Evolutionary conservation across 371 early-diverging fungal genomes (phyloP).

Genomic region (Mucor piriformis): DNA sequence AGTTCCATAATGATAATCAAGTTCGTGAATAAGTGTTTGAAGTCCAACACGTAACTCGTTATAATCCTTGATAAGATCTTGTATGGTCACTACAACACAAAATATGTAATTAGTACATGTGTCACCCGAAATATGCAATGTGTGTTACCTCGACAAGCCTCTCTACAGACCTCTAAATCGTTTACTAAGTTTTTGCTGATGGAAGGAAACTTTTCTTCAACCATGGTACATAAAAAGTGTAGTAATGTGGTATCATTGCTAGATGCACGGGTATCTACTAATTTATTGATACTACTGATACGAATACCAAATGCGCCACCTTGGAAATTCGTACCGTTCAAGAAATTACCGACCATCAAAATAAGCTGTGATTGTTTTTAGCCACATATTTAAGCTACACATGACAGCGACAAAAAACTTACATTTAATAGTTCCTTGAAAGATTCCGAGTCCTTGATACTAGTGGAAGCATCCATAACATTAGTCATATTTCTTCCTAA

Average conservation of each 20-base stretch:
- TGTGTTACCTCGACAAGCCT: slow-evolving; percentile 79
- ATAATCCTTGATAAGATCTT: slow-evolving; percentile 61
- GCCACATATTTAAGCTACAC: not conserved
- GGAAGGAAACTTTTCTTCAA: slow-evolving; percentile 69
- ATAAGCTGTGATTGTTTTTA: slow-evolving; percentile 56
- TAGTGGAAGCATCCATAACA: slow-evolving; percentile 60
- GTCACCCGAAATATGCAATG: no score
- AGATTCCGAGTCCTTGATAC: slow-evolving; percentile 53
- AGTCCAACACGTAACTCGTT: slow-evolving; percentile 64
- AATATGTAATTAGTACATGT: not conserved
- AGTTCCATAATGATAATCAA: slow-evolving; percentile 45
- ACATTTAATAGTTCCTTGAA: slow-evolving; percentile 61
- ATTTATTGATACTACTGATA: slow-evolving; percentile 84
- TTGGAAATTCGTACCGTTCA: slow-evolving; percentile 87
- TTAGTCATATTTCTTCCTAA: slow-evolving; percentile 61
- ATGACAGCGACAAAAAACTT: slow-evolving; percentile 10
- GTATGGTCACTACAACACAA: slow-evolving; percentile 49
- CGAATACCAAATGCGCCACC: slow-evolving; percentile 93
- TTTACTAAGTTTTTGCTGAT: slow-evolving; percentile 57
- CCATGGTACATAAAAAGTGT: slow-evolving; percentile 76
- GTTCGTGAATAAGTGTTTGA: slow-evolving; percentile 51
- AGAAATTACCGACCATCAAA: slow-evolving; percentile 87
- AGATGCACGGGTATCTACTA: slow-evolving; percentile 84
- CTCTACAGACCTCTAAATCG: slow-evolving; percentile 72
- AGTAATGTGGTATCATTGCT: slow-evolving; percentile 71